Percentiles rank a stretch among this genome's conserved stretches.
Conservation (phyloP, 1,284 basidiomycete genomes). For the Ustilago bromivora region DNA sequence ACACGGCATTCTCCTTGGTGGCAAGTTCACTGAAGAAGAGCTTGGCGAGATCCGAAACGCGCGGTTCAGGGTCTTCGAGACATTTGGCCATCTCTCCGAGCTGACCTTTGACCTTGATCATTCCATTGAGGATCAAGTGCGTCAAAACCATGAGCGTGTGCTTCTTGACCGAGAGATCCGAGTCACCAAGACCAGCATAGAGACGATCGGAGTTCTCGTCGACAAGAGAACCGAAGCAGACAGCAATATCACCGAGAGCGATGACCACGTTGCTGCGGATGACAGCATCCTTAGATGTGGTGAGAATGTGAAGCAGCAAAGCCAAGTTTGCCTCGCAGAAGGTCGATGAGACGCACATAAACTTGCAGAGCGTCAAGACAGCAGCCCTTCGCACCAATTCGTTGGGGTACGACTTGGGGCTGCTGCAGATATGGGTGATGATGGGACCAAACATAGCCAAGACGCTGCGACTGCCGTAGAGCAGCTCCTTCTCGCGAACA, state of each 20-base stretch:
- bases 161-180: conserved; percentile 92
- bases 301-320: conserved; percentile 91
- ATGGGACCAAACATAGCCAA: conserved; percentile 88
- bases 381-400: conserved; percentile 86
- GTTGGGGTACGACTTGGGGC: conserved; percentile 78
- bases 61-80: conserved; percentile 88
- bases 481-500: conserved; percentile 86
- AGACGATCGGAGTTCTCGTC: conserved; percentile 96
- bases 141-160: conserved; percentile 99
- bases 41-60: conserved; percentile 92
- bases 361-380: conserved; percentile 90
- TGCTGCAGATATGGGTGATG: conserved; percentile 84
- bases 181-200: conserved; percentile 91
- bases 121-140: conserved; percentile 95
- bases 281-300: conserved; percentile 87
- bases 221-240: conserved; percentile 94
- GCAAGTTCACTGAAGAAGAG: conserved; percentile 96
- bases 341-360: conserved; percentile 92
- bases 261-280: conserved; percentile 97
- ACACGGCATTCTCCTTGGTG: conserved; percentile 97
- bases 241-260: conserved; percentile 94
- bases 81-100: conserved; percentile 99
- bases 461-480: conserved; percentile 86
- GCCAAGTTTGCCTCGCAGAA: conserved; percentile 92
- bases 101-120: conserved; percentile 99